phyloP scores from a whole-genome alignment of 1,284 basidiomycete species.

The Pseudozyma sp. region DNA sequence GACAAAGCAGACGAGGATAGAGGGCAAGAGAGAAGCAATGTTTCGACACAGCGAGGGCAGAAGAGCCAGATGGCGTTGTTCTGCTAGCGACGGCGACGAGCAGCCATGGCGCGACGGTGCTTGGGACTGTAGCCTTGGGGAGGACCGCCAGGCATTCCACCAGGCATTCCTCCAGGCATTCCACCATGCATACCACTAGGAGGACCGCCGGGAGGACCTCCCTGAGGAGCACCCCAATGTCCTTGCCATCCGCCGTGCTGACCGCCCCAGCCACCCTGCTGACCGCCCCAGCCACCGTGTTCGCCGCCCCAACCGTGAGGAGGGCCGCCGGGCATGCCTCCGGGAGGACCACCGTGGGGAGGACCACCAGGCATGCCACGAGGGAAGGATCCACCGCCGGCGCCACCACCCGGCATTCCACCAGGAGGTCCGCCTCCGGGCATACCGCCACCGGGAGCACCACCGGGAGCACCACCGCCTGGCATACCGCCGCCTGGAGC shows the following conservation, averaged over 20 bases:
- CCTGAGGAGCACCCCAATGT: neutral
- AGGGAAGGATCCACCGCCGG: too few relatives aligned
- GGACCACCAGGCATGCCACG: neutral
- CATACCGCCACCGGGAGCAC: neutral
- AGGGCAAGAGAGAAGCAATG: neutral
- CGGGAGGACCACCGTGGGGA: neutral
- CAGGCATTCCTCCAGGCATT: neutral
- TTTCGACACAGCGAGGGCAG: neutral
- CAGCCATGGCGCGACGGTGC: conserved; percentile 22
- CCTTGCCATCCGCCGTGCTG: conserved; percentile 1
- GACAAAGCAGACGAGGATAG: too few relatives aligned
- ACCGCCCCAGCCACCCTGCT: conserved; percentile 1
- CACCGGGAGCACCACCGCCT: neutral
- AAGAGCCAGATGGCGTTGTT: neutral
- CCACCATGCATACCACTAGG: neutral
- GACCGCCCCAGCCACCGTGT: conserved; percentile 2
- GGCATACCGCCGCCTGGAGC: conserved; percentile 1
- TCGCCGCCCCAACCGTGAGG: conserved; percentile 2
- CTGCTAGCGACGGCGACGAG: conserved; percentile 9
- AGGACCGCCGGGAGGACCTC: neutral
- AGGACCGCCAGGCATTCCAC: conserved; percentile 2
- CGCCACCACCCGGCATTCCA: neutral
- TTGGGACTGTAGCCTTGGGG: conserved; percentile 4
- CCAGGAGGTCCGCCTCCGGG: neutral
- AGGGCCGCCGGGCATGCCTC: neutral